Evolutionary conservation across 2,329 filamentous ascomycete genomes (phyloP).

Genomic region (Colletotrichum incanum): DNA sequence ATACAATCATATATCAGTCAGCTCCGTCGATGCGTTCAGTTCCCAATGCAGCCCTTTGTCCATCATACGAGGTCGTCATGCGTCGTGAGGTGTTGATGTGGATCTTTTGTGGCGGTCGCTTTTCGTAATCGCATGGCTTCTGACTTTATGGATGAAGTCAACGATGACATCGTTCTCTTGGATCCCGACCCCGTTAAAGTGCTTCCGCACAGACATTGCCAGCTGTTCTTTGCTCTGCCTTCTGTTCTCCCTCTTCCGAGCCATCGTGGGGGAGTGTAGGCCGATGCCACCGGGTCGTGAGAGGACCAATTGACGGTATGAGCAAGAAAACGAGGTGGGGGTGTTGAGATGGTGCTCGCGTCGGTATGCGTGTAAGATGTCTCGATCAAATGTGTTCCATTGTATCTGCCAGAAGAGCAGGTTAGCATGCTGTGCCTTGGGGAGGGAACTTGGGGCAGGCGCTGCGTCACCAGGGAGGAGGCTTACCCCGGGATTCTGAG

Average conservation of each 20-base stretch:
- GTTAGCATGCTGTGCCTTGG: conserved; percentile 23
- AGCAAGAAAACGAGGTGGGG: conserved; percentile 78
- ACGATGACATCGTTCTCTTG: conserved; percentile 89
- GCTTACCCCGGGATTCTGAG: conserved; percentile 38
- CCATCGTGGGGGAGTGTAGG: conserved; percentile 82
- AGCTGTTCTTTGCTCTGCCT: conserved; percentile 82
- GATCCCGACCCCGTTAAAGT: conserved; percentile 86
- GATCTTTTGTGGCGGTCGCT: conserved; percentile 34
- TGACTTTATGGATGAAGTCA: conserved; percentile 81
- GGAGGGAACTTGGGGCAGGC: conserved; percentile 32
- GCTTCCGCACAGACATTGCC: conserved; percentile 81
- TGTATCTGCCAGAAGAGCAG: conserved; percentile 61
- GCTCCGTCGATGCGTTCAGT: conserved; percentile 21
- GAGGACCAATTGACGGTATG: conserved; percentile 75
- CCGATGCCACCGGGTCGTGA: conserved; percentile 77
- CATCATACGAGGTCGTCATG: conserved; percentile 31
- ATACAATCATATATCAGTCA: conserved; percentile 21
- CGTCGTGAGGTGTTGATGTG: conserved; percentile 34
- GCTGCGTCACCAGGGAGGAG: conserved; percentile 25
- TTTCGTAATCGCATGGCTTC: conserved; percentile 42
- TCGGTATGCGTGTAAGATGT: conserved; percentile 82
- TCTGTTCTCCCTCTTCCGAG: conserved; percentile 73
- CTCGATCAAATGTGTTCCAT: conserved; percentile 78
- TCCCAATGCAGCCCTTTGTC: conserved; percentile 2
- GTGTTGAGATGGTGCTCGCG: conserved; percentile 80